These are phyloP conservation scores for Quercus berberidifolia DNA, from an alignment of 306 rosid genomes.

Conservation along the genomic window DNA sequence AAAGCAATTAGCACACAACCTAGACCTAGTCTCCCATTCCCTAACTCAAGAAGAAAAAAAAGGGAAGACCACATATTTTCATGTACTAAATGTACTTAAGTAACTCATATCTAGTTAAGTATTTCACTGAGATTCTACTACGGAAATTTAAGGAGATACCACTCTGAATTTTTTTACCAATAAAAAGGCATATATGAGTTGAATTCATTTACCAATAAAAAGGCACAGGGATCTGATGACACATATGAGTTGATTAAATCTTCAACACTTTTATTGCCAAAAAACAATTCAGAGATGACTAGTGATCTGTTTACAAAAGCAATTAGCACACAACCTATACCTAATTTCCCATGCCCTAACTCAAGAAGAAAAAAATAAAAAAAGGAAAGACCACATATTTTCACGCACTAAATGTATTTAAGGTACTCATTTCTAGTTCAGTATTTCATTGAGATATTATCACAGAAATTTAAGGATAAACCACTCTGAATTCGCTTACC, in stretches of 20 bases:
- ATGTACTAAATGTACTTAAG: background rate
- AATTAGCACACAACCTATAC: background rate
- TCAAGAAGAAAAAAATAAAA: background rate
- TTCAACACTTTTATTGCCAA: no score
- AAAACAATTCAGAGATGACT: background rate
- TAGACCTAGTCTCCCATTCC: background rate
- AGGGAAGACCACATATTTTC: background rate
- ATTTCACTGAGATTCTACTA: background rate
- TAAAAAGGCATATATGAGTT: background rate
- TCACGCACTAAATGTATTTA: background rate
- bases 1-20: background rate
- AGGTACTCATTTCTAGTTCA: background rate
- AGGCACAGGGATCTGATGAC: no score
- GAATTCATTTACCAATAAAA: no score
- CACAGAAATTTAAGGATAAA: background rate
- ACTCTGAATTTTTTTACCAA: constrained; percentile 12
- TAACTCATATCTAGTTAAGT: background rate
- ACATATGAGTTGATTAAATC: no score
- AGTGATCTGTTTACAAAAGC: background rate
- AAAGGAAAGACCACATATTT: background rate
- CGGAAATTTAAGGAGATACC: background rate
- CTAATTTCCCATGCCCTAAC: background rate
- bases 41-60: background rate
- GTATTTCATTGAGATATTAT: background rate
- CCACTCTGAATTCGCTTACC: constrained; percentile 12